A percentile compares a stretch with the other conserved stretches of the same genome.
Conservation (phyloP, 352 stramenopile species). For the Pythium vanterpoolii region DNA sequence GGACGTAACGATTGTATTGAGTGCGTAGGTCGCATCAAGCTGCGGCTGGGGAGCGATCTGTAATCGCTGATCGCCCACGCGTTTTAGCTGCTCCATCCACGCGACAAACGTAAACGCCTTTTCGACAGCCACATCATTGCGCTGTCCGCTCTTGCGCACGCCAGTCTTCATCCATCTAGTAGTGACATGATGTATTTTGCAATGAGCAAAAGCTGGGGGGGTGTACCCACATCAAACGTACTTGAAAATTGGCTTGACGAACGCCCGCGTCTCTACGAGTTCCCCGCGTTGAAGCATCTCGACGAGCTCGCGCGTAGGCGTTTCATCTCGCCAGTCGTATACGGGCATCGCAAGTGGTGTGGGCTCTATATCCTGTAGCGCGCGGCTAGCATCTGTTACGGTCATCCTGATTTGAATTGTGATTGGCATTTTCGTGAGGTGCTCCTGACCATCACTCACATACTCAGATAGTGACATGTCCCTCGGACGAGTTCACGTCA, state of each 20-base stretch:
- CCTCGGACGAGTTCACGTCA: neutral
- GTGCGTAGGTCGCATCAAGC: constrained; percentile 61
- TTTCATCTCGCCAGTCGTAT: constrained; percentile 14
- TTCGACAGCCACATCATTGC: constrained; percentile 45
- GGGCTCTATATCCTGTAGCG: neutral
- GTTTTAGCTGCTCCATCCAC: constrained; percentile 61
- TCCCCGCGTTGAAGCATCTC: constrained; percentile 24
- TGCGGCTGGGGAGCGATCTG: constrained; percentile 32
- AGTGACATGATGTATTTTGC: neutral
- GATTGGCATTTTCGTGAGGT: neutral
- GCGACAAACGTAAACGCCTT: constrained; percentile 63
- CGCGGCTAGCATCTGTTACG: neutral
- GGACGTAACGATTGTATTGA: constrained; percentile 74
- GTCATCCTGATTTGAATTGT: neutral
- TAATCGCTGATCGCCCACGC: constrained; percentile 36
- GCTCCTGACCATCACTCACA: constrained; percentile 3
- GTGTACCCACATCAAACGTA: constrained; percentile 16
- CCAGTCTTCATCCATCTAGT: constrained; percentile 64
- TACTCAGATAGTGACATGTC: constrained; percentile 4
- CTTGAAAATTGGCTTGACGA: constrained; percentile 63
- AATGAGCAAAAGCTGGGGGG: neutral
- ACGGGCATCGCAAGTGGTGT: neutral
- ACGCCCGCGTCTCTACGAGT: constrained; percentile 48
- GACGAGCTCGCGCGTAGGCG: constrained; percentile 23
- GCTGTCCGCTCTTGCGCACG: constrained; percentile 54